Evolutionary conservation across 108 stramenopile genomes (phyloP), one percentile per base, ranked within the genome.

Genomic region (Cyclotella sp.): DNA sequence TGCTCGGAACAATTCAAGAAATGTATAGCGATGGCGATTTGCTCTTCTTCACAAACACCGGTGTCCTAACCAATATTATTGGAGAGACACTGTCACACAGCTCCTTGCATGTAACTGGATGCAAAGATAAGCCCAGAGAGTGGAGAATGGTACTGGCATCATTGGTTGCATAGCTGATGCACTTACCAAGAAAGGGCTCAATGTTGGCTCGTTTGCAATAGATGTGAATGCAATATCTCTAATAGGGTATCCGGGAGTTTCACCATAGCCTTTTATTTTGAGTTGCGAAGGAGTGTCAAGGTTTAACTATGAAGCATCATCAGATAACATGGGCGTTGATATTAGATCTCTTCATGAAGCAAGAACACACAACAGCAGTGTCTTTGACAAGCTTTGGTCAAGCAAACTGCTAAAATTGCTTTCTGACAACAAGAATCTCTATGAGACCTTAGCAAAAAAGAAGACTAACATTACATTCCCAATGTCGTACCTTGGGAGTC

Each of bases 1-100:
- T 45, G 30, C 60, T 61, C 8, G 30, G 34, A 73, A 61, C 76
- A 26, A 52, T 86, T 2, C 58, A 86, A 70, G 27, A 59, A 52
- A 54, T 91, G 63, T 94, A 90, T 84, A 72, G 88, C 29, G 82
- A 75, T 21, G 79, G 81, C 18, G 88, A 91, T 58, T 70, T 84
- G 44, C 42, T 77, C 13, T 94, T 90, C 65, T 74, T 91, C 53
- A 81, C 90, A 39, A 94, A 94, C 68, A 82, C 85, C 27, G 93
- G 93, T 40, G 79, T 83, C 16, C 45, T 94, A 18, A 76, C 82
- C 22, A 77, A 40, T 84, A 86, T 42, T 91, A 87, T 74, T 59
- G 58, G 22, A 45, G 52, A 29, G 61, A 72, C 22, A 85, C 84
- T 9, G 57, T 59, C 54, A 85, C 83, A 9, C 81, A 86, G 42